Evolutionary conservation across 176 grass and related monocot genomes (phyloP).

Genomic region (Melocanna baccifera): DNA sequence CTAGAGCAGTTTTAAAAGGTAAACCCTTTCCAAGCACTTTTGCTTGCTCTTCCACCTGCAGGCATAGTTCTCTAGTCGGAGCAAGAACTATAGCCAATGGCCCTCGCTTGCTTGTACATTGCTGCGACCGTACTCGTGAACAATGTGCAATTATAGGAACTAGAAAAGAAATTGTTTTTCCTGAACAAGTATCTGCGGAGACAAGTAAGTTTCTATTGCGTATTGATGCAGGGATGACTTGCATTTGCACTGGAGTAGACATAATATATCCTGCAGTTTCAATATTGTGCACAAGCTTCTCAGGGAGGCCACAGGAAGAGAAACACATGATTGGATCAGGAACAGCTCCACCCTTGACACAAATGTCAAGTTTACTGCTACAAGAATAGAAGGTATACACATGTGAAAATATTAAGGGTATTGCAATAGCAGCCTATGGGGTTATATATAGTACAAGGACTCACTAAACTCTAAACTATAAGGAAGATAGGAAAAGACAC

Average conservation of each 20-base stretch:
- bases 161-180: slow-evolving; percentile 89
- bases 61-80: slow-evolving; percentile 82
- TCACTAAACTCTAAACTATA: too few relatives aligned
- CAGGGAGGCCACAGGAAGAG: slow-evolving; percentile 68
- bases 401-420: too few relatives aligned
- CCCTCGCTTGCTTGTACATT: slow-evolving; percentile 23
- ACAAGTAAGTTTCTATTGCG: slow-evolving; percentile 76
- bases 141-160: slow-evolving; percentile 75
- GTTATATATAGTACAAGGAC: too few relatives aligned
- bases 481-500: too few relatives aligned
- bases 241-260: slow-evolving; percentile 90
- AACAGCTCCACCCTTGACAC: slow-evolving; percentile 52
- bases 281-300: slow-evolving; percentile 80
- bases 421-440: too few relatives aligned
- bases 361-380: slow-evolving; percentile 80
- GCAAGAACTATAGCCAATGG: slow-evolving; percentile 78
- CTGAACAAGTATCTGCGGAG: slow-evolving; percentile 77
- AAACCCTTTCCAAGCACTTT: slow-evolving; percentile 83
- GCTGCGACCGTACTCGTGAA: slow-evolving; percentile 21
- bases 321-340: slow-evolving; percentile 76
- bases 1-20: slow-evolving; percentile 89
- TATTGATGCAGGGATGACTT: slow-evolving; percentile 84
- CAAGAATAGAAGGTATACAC: too few relatives aligned
- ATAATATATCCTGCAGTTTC: slow-evolving; percentile 72
- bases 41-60: slow-evolving; percentile 92